phyloP scores from a whole-genome alignment of 768 basidiomycete genomes.

The Calocybe cyanea region DNA sequence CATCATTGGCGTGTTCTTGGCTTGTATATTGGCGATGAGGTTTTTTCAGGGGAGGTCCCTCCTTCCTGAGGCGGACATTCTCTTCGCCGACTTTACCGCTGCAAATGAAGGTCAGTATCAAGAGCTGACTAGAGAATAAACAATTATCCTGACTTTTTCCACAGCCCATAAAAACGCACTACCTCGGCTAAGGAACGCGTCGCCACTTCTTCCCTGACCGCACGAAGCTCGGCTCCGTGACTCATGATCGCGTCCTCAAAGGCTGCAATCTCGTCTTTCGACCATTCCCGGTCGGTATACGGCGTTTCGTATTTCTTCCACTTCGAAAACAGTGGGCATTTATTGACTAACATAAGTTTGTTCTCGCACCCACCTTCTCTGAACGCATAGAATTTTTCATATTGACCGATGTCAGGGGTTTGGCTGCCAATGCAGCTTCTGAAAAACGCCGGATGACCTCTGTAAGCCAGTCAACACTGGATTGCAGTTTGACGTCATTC shows the following conservation, averaged over 20 bases:
- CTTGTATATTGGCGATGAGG: slow-evolving; percentile 32
- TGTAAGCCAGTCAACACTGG: slow-evolving; percentile 77
- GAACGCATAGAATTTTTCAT: slow-evolving; percentile 54
- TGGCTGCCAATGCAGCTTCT: slow-evolving; percentile 55
- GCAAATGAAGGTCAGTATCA: slow-evolving; percentile 10
- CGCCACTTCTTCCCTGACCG: slow-evolving; percentile 70
- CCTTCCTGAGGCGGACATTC: slow-evolving; percentile 45
- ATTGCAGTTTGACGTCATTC: slow-evolving; percentile 45
- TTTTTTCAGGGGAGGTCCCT: slow-evolving; percentile 33
- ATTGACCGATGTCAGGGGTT: slow-evolving; percentile 57
- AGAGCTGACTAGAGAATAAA: neutral
- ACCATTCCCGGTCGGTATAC: slow-evolving; percentile 72
- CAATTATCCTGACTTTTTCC: slow-evolving; percentile 63
- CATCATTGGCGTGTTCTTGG: slow-evolving; percentile 35
- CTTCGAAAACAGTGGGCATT: slow-evolving; percentile 30
- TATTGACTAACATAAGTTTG: neutral
- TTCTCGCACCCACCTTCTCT: slow-evolving; percentile 53
- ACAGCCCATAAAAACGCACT: slow-evolving; percentile 79
- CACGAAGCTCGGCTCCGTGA: slow-evolving; percentile 79
- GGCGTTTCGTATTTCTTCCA: slow-evolving; percentile 69
- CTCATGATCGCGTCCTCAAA: slow-evolving; percentile 73
- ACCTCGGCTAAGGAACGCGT: slow-evolving; percentile 71
- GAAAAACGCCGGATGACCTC: slow-evolving; percentile 73
- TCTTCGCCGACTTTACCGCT: slow-evolving; percentile 71
- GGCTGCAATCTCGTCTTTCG: slow-evolving; percentile 58